Evolutionary conservation across 768 basidiomycete species (phyloP).

Genomic region (Leccinum truebloodii): DNA sequence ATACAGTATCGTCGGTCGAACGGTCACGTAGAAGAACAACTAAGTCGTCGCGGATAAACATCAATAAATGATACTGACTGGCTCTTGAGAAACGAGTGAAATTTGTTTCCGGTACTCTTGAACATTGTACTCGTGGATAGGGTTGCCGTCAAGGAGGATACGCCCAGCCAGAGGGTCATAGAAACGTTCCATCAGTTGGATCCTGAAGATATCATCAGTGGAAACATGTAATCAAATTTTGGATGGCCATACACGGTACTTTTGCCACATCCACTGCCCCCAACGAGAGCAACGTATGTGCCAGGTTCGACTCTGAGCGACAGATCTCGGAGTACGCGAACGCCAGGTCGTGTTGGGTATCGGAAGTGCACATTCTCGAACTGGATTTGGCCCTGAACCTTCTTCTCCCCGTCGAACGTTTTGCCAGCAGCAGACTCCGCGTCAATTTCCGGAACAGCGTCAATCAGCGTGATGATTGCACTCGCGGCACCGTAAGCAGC

Average conservation of each 20-base stretch:
- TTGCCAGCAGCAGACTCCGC: conserved; percentile 71
- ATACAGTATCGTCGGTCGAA: too few relatives aligned
- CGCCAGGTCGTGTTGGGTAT: conserved; percentile 84
- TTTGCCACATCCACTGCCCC: conserved; percentile 81
- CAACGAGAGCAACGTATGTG: conserved; percentile 80
- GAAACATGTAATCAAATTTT: background rate
- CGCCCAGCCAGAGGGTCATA: conserved; percentile 77
- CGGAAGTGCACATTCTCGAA: conserved; percentile 86
- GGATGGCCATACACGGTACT: conserved; percentile 64
- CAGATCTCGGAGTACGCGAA: conserved; percentile 83
- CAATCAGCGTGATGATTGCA: conserved; percentile 74
- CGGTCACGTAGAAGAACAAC: background rate
- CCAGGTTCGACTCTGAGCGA: conserved; percentile 71
- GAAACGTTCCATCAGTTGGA: conserved; percentile 83
- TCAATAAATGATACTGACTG: conserved; percentile 32
- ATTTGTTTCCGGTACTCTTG: conserved; percentile 88
- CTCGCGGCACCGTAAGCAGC: conserved; percentile 78
- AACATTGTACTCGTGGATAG: conserved; percentile 75
- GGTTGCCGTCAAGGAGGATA: conserved; percentile 72
- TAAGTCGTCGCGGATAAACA: conserved; percentile 6
- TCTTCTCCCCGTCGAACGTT: conserved; percentile 38
- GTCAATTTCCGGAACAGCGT: conserved; percentile 77
- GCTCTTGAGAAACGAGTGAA: conserved; percentile 90
- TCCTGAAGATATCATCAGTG: conserved; percentile 39
- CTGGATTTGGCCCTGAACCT: conserved; percentile 61